These are phyloP conservation scores for Globisporangium cederbergense DNA, from an alignment of 352 stramenopile genomes.

Conservation along the genomic window DNA sequence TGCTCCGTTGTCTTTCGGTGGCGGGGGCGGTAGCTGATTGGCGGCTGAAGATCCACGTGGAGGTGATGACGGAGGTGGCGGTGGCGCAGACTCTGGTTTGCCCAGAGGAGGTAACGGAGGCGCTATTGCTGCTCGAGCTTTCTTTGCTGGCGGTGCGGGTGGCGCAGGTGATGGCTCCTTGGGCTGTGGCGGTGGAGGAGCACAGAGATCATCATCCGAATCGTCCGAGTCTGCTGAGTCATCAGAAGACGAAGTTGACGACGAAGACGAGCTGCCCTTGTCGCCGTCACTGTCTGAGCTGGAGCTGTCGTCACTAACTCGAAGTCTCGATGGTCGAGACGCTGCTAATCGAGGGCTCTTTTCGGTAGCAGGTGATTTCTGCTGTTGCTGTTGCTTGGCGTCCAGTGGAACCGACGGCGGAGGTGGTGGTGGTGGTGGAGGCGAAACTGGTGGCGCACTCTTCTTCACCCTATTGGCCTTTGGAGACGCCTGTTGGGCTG, in stretches of 20 bases:
- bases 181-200: constrained; percentile 5
- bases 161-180: constrained; percentile 1
- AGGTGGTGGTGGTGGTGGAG: constrained; percentile 16
- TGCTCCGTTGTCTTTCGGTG: constrained; percentile 14
- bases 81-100: constrained; percentile 20
- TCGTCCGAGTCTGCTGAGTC: constrained; percentile 19
- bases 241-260: constrained; percentile 36
- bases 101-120: constrained; percentile 1
- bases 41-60: neutral
- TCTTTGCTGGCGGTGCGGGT: constrained; percentile 1
- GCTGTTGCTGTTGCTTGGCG: neutral
- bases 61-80: constrained; percentile 19
- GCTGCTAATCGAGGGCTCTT: constrained; percentile 12
- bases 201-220: constrained; percentile 12
- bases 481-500: neutral
- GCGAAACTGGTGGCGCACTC: constrained; percentile 15
- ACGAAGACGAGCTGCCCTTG: constrained; percentile 30
- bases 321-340: constrained; percentile 26
- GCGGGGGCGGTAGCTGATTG: constrained; percentile 19
- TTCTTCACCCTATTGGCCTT: constrained; percentile 5
- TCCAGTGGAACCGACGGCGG: constrained; percentile 26
- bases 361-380: constrained; percentile 2
- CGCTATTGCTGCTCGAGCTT: neutral
- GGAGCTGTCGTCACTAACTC: constrained; percentile 56
- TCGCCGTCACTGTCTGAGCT: constrained; percentile 52